Conservation (phyloP, 2,329 filamentous ascomycete species). For the Phaeoacremonium minimum region DNA sequence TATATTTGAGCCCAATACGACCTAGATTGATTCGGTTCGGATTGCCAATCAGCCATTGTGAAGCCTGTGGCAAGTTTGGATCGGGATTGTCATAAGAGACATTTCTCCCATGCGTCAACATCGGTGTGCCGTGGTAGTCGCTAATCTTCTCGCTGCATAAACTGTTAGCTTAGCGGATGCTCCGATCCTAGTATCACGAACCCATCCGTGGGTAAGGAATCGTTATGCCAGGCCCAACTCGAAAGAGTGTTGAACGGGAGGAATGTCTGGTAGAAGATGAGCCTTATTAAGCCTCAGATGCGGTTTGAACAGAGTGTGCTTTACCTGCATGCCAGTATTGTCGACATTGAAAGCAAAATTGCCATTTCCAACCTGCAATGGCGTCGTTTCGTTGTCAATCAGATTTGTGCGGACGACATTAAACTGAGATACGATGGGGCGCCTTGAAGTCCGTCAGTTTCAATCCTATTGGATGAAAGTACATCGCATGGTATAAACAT, state of each 20-base stretch:
- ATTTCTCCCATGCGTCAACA: constrained; percentile 28
- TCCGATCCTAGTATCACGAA: constrained; percentile 2
- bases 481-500: no score
- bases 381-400: constrained; percentile 15
- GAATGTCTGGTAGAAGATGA: constrained; percentile 16
- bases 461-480: no score
- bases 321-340: constrained; percentile 32
- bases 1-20: constrained; percentile 33
- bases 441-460: no score
- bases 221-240: constrained; percentile 29
- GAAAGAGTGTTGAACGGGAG: constrained; percentile 24
- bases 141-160: constrained; percentile 16
- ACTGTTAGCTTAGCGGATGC: not conserved
- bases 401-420: constrained; percentile 3
- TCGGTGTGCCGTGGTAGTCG: constrained; percentile 26
- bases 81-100: constrained; percentile 32
- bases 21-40: constrained; percentile 39
- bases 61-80: constrained; percentile 26
- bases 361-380: constrained; percentile 38
- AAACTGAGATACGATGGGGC: constrained; percentile 1
- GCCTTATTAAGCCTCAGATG: not conserved
- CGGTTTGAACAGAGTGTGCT: no score
- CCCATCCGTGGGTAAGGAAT: constrained; percentile 30
- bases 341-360: constrained; percentile 42
- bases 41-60: constrained; percentile 49